Conservation (phyloP, 441 rosid genomes). For the Pelargonium cotyledonis region DNA sequence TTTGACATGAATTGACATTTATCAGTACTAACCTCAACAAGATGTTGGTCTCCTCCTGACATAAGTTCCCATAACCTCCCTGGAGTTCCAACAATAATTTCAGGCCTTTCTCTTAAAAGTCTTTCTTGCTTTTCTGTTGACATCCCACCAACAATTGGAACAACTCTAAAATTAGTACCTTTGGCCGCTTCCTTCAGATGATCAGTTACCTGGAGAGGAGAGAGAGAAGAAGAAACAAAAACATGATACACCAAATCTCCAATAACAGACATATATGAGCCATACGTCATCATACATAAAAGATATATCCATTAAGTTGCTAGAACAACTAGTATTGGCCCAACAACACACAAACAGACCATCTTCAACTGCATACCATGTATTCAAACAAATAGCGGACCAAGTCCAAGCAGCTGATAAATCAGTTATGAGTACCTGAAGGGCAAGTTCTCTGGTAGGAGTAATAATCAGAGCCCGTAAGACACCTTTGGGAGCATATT, state of each 20-base stretch:
- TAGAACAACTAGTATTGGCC: background rate
- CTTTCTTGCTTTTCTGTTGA: constrained; percentile 90
- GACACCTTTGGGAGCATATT: constrained; percentile 56
- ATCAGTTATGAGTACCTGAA: constrained; percentile 50
- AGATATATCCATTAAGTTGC: background rate
- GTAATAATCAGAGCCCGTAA: constrained; percentile 86
- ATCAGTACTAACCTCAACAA: constrained; percentile 59
- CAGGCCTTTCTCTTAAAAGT: constrained; percentile 80
- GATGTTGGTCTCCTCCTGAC: constrained; percentile 89
- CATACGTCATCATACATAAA: background rate
- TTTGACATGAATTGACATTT: background rate
- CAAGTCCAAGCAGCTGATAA: constrained; percentile 17
- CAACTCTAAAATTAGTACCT: constrained; percentile 56
- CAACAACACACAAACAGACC: constrained; percentile 5
- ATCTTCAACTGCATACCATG: background rate
- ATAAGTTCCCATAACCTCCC: constrained; percentile 98
- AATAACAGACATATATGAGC: background rate
- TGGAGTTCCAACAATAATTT: constrained; percentile 85
- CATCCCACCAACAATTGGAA: constrained; percentile 96
- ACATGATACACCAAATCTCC: background rate
- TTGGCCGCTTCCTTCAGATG: constrained; percentile 73
- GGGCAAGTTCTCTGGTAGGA: constrained; percentile 92
- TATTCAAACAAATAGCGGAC: constrained; percentile 3
- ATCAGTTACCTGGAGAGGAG: constrained; percentile 59
- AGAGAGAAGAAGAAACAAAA: background rate